phyloP scores from a whole-genome alignment of 768 basidiomycete species.

The Termitomyces sp. region DNA sequence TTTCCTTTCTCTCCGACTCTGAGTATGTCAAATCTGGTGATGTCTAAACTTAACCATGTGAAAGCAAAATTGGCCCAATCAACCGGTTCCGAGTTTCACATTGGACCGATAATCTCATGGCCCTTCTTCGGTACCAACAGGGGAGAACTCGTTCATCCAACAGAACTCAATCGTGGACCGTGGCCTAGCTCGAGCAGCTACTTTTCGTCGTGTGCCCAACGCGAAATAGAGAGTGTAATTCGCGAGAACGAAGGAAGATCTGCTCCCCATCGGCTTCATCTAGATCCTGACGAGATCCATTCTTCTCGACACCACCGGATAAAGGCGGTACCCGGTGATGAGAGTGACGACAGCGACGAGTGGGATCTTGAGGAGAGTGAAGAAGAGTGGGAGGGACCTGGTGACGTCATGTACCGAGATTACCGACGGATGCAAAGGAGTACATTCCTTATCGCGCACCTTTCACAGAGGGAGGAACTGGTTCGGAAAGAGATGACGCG shows the following conservation, averaged over 20 bases:
- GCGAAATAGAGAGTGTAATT: conserved; percentile 73
- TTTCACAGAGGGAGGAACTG: conserved; percentile 55
- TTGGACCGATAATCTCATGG: conserved; percentile 87
- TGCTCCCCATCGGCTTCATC: conserved; percentile 72
- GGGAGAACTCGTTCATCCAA: conserved; percentile 64
- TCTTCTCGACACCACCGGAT: conserved; percentile 70
- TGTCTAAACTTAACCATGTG: conserved; percentile 12
- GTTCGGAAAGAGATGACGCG: conserved; percentile 70
- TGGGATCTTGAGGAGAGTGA: conserved; percentile 80
- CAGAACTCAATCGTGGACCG: conserved; percentile 77
- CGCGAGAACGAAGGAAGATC: conserved; percentile 76
- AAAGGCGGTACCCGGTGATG: conserved; percentile 64
- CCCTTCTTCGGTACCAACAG: conserved; percentile 86
- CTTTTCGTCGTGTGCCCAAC: conserved; percentile 58
- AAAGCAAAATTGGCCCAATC: conserved; percentile 13
- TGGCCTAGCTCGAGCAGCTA: conserved; percentile 63
- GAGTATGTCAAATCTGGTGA: conserved; percentile 25
- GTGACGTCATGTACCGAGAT: conserved; percentile 77
- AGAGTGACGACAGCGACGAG: conserved; percentile 75
- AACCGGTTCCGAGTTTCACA: conserved; percentile 39
- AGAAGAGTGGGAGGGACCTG: conserved; percentile 75
- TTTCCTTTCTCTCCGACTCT: conserved; percentile 44
- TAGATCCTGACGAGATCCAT: conserved; percentile 75
- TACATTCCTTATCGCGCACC: conserved; percentile 74
- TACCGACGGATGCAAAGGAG: conserved; percentile 79